These are phyloP conservation scores for Dichomitus squalens DNA, from an alignment of 1,284 basidiomycete species.

Conservation along the genomic window DNA sequence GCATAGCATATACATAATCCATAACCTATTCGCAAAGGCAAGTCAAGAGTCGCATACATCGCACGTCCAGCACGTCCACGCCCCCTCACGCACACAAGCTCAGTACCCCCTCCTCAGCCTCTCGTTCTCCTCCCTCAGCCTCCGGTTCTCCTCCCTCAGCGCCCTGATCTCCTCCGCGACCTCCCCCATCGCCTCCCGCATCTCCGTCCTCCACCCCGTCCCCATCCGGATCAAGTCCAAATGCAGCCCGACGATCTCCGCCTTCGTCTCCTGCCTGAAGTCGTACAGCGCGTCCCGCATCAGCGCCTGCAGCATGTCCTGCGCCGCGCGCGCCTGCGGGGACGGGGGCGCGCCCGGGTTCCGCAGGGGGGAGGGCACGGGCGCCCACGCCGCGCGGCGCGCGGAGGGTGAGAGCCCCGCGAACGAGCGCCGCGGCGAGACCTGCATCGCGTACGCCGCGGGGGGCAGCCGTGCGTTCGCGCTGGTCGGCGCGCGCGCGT, in stretches of 20 bases:
- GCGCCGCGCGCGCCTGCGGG: conserved; percentile 43
- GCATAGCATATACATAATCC: not conserved
- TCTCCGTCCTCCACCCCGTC: conserved; percentile 55
- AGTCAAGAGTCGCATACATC: not conserved
- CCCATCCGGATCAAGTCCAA: conserved; percentile 72
- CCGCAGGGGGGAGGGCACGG: conserved; percentile 48
- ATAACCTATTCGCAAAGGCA: not conserved
- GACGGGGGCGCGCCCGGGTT: conserved; percentile 29
- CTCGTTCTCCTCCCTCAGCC: conserved; percentile 70
- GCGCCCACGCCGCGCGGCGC: conserved; percentile 29
- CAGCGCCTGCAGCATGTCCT: conserved; percentile 63
- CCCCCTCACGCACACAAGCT: not conserved
- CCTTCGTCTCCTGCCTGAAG: conserved; percentile 64
- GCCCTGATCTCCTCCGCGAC: conserved; percentile 54
- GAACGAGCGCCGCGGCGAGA: conserved; percentile 56
- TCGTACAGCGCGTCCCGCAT: conserved; percentile 73
- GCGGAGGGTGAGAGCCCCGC: conserved; percentile 12
- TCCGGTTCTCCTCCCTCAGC: conserved; percentile 44
- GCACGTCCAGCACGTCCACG: not conserved
- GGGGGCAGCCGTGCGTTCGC: not conserved
- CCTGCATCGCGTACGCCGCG: conserved; percentile 49
- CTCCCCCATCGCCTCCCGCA: conserved; percentile 61
- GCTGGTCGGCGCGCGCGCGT: not conserved
- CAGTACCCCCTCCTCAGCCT: conserved; percentile 55
- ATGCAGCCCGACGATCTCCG: conserved; percentile 71